Evolutionary conservation across 2,329 filamentous ascomycete species (phyloP).

Genomic region (Diaporthe vaccinii): DNA sequence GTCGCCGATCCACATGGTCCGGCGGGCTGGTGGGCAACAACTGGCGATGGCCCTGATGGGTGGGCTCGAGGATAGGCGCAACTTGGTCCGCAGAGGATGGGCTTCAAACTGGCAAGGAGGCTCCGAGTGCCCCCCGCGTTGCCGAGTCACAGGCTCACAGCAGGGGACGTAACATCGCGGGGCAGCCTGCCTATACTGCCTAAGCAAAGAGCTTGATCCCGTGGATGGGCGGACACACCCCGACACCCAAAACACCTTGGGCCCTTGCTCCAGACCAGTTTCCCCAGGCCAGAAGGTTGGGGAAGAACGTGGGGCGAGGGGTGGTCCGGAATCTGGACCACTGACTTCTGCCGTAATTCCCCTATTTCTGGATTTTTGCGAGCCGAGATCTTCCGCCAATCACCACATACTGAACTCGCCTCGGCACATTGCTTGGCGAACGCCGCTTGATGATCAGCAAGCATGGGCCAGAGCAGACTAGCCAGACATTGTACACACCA

Average conservation of each 20-base stretch:
- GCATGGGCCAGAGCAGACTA: not conserved
- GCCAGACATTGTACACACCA: not conserved
- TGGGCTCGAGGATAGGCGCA: constrained; percentile 20
- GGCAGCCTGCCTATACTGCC: constrained; percentile 20
- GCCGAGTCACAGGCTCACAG: constrained; percentile 7
- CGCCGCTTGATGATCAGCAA: constrained; percentile 23
- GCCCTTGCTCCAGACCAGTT: constrained; percentile 30
- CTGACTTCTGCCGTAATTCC: constrained; percentile 37
- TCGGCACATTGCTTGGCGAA: constrained; percentile 36
- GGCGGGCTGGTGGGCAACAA: constrained; percentile 6
- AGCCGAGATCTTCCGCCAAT: constrained; percentile 43
- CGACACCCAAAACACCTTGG: constrained; percentile 10
- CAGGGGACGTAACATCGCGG: constrained; percentile 29
- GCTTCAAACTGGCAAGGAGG: not conserved
- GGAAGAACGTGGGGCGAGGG: constrained; percentile 40
- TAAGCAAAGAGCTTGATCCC: constrained; percentile 17
- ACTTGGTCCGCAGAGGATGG: not conserved
- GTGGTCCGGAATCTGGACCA: constrained; percentile 36
- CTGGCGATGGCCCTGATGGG: constrained; percentile 4
- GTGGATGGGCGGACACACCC: constrained; percentile 3
- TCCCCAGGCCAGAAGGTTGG: constrained; percentile 36
- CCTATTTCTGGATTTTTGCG: constrained; percentile 41
- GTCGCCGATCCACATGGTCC: constrained; percentile 20
- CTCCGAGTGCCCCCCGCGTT: constrained; percentile 15
- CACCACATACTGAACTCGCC: constrained; percentile 11